phyloP scores from a whole-genome alignment of 495 filamentous ascomycete genomes.

The Opeltia flavorubescens region DNA sequence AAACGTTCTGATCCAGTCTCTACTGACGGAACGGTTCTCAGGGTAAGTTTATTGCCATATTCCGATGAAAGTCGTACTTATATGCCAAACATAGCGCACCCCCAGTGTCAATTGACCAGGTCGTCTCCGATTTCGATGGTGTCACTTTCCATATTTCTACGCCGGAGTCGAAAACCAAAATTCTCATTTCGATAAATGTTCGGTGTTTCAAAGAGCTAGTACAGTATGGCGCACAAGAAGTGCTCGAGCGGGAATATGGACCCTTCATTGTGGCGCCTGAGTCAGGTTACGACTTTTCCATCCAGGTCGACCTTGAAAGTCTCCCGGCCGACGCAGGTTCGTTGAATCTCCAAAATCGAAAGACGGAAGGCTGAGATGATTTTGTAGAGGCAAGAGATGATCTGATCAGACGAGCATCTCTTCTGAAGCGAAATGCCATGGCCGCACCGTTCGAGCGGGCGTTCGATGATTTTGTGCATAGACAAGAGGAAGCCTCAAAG shows the following conservation, averaged over 20 bases:
- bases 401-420: constrained; percentile 66
- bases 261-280: constrained; percentile 79
- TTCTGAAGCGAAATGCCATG: constrained; percentile 96
- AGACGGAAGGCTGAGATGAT: neutral
- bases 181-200: constrained; percentile 81
- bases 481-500: constrained; percentile 75
- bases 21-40: constrained; percentile 88
- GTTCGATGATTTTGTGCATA: constrained; percentile 77
- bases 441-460: constrained; percentile 94
- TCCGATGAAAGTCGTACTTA: neutral
- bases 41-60: constrained; percentile 41
- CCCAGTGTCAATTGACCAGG: constrained; percentile 83
- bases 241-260: constrained; percentile 89
- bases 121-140: constrained; percentile 95
- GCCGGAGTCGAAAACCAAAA: constrained; percentile 80
- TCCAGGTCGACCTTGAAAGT: constrained; percentile 74
- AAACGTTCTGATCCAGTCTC: constrained; percentile 90
- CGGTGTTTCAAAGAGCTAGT: constrained; percentile 89
- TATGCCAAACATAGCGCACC: constrained; percentile 44
- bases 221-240: constrained; percentile 78
- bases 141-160: constrained; percentile 97
- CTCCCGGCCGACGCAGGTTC: constrained; percentile 62
- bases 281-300: constrained; percentile 85
- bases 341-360: constrained; percentile 3
- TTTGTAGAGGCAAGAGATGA: constrained; percentile 60